Conservation (phyloP, 73 alveolate species). For the Paramecium sexaurelia region DNA sequence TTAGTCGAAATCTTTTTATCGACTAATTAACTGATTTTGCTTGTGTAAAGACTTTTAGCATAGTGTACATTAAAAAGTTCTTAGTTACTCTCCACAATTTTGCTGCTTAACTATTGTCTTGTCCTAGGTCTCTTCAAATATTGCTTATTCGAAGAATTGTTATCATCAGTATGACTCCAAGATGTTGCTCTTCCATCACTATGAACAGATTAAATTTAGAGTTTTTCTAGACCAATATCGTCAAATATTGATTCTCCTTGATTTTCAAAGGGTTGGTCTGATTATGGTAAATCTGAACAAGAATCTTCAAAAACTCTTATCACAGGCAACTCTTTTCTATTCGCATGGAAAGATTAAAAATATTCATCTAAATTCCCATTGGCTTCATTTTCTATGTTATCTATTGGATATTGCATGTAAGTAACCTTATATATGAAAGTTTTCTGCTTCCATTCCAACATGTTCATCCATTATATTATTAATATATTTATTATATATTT, state of each 20-base stretch:
- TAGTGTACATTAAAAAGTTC: not conserved
- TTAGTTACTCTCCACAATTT: not conserved
- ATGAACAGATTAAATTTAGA: not conserved
- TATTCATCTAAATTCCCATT: not conserved
- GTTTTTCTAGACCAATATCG: not conserved
- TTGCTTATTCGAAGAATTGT: not conserved
- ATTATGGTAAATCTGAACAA: not conserved
- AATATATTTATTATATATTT: not conserved
- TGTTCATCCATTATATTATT: not conserved
- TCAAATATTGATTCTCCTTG: not conserved
- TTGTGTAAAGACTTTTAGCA: conserved; percentile 4
- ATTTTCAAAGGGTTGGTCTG: not conserved
- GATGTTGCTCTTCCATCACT: conserved; percentile 39
- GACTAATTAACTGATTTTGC: not conserved
- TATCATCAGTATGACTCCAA: conserved; percentile 25
- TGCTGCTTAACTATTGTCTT: not conserved
- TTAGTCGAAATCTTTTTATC: not conserved
- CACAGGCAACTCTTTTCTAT: not conserved
- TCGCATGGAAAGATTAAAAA: not conserved
- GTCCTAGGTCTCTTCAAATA: not conserved
- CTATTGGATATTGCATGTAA: not conserved
- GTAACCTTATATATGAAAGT: not conserved
- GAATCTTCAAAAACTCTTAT: not conserved
- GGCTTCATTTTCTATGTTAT: not conserved
- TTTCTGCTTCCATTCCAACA: not conserved